These are phyloP conservation scores for Elsinoe fawcettii DNA, from an alignment of 2,329 filamentous ascomycete species.

Conservation along the genomic window DNA sequence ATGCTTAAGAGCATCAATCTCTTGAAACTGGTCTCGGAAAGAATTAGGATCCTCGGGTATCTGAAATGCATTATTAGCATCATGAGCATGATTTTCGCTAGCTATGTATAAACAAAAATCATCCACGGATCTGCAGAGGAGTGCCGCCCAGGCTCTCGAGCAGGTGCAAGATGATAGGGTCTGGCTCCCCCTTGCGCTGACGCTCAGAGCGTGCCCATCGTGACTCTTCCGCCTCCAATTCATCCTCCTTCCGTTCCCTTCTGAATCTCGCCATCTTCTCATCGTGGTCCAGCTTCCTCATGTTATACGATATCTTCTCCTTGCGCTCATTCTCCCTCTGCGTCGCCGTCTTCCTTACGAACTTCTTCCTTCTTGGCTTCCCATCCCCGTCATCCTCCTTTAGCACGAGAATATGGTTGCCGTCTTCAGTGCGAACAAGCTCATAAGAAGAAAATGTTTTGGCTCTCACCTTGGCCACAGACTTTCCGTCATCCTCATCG, in stretches of 20 bases:
- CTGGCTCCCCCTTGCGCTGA: neutral
- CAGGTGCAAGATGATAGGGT: neutral
- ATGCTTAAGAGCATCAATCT: neutral
- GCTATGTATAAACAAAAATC: neutral
- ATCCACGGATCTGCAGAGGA: neutral
- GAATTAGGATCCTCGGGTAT: neutral
- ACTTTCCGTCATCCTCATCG: neutral
- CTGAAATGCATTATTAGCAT: neutral
- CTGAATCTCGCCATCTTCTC: neutral
- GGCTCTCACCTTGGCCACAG: slow-evolving; percentile 5
- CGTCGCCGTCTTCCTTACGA: slow-evolving; percentile 22
- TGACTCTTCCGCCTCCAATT: neutral
- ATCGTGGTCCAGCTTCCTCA: slow-evolving; percentile 9
- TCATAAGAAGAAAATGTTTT: neutral
- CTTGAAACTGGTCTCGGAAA: neutral
- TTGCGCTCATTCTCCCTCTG: slow-evolving; percentile 12
- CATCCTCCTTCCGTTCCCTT: slow-evolving; percentile 1
- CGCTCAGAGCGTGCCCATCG: slow-evolving; percentile 11
- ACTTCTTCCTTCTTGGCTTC: slow-evolving; percentile 12
- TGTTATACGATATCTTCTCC: neutral
- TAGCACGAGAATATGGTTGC: neutral
- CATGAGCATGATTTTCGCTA: neutral
- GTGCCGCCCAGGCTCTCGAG: neutral
- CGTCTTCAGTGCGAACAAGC: slow-evolving; percentile 13
- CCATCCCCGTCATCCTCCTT: slow-evolving; percentile 20